Evolutionary conservation across 805 yeast genomes (phyloP).

Genomic region (Brettanomyces sp.): DNA sequence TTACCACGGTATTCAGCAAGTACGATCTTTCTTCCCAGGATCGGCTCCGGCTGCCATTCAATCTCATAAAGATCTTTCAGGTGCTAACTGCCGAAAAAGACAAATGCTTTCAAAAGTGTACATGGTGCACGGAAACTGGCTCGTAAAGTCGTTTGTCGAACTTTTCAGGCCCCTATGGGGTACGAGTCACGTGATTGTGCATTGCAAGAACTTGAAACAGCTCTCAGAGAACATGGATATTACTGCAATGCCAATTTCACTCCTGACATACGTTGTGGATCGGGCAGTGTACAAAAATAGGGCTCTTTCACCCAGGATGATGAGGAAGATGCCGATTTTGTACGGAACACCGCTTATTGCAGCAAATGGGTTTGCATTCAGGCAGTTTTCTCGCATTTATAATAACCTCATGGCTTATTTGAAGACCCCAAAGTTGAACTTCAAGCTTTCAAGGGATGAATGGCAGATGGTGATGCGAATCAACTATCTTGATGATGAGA

Average conservation of each 20-base stretch:
- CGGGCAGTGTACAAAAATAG: conserved; percentile 47
- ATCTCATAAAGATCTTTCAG: conserved; percentile 34
- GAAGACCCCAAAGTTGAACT: conserved; percentile 17
- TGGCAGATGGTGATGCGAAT: conserved; percentile 22
- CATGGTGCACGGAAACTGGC: conserved; percentile 88
- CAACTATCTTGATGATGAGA: conserved; percentile 16
- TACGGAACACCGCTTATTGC: conserved; percentile 23
- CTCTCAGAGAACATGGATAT: conserved; percentile 55
- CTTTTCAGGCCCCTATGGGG: conserved; percentile 50
- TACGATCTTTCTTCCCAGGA: conserved; percentile 15
- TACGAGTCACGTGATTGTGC: conserved; percentile 16
- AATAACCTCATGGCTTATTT: conserved; percentile 26
- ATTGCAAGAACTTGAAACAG: conserved; percentile 27
- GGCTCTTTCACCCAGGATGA: conserved; percentile 36
- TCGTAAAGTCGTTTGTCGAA: conserved; percentile 69
- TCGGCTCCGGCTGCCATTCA: conserved; percentile 19
- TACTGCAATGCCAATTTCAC: conserved; percentile 63
- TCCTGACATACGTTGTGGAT: conserved; percentile 54
- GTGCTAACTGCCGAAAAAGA: conserved; percentile 48
- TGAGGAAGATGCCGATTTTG: conserved; percentile 28
- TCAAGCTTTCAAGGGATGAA: conserved; percentile 13
- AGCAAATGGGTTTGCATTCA: conserved; percentile 16
- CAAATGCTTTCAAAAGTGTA: conserved; percentile 52
- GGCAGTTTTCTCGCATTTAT: conserved; percentile 23
- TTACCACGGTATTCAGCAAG: conserved; percentile 70